These are phyloP conservation scores for Dalbergia cochinchinensis DNA, from an alignment of 306 rosid genomes.

Conservation along the genomic window DNA sequence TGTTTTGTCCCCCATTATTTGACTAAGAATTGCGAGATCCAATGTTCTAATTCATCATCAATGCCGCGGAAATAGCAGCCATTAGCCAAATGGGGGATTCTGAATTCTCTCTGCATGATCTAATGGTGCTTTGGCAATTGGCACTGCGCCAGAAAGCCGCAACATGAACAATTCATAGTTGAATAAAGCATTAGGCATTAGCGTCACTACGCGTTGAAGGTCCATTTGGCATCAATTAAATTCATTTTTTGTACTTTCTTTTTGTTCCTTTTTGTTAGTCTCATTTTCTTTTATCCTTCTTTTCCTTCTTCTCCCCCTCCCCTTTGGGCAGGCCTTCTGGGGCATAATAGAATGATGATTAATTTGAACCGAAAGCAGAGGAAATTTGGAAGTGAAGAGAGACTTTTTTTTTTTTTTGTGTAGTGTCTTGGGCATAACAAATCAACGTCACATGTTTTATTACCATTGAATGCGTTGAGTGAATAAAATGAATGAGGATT, in stretches of 20 bases:
- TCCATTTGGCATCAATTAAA: background rate
- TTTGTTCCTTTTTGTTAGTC: background rate
- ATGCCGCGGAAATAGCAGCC: slow-evolving; percentile 41
- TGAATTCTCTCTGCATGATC: background rate
- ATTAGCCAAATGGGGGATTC: slow-evolving; percentile 4
- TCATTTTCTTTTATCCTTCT: background rate
- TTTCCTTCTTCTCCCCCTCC: background rate
- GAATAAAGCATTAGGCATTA: background rate
- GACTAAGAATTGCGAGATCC: slow-evolving; percentile 1
- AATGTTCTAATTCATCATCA: background rate
- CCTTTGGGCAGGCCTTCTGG: background rate
- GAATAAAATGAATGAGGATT: no score
- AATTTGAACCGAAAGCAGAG: background rate
- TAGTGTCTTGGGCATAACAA: no score
- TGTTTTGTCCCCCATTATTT: slow-evolving; percentile 8
- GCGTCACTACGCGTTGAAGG: background rate
- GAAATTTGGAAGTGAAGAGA: background rate
- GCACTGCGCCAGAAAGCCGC: background rate
- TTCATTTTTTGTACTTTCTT: background rate
- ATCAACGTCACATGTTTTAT: no score
- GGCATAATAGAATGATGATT: slow-evolving; percentile 11
- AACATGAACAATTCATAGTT: background rate
- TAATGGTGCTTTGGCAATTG: background rate
- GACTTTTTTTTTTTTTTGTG: no score
- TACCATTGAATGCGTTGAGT: no score